phyloP scores from a whole-genome alignment of 176 grass and related monocot species.

The Zea mays region DNA sequence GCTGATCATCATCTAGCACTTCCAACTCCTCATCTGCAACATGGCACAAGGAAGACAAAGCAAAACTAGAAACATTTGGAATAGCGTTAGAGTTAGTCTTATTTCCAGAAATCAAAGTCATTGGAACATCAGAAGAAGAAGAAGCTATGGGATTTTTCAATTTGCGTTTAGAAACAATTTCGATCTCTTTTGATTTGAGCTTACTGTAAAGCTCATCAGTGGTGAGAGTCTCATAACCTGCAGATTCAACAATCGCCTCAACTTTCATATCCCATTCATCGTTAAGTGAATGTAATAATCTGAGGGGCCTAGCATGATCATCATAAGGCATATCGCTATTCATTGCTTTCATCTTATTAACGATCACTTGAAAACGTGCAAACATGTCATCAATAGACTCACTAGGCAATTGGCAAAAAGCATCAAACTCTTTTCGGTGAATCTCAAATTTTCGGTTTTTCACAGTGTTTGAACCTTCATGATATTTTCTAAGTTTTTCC shows the following conservation, averaged over 20 bases:
- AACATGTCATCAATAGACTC: not conserved
- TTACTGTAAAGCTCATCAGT: slow-evolving; percentile 17
- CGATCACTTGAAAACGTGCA: not conserved
- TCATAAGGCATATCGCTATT: not conserved
- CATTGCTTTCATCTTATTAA: not conserved
- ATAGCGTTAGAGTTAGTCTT: not conserved
- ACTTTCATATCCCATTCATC: not conserved
- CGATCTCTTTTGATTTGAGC: slow-evolving; percentile 20
- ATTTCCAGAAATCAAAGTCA: not conserved
- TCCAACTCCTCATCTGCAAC: slow-evolving; percentile 10
- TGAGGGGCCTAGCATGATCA: slow-evolving; percentile 9
- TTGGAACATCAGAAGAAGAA: not conserved
- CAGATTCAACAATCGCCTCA: not conserved
- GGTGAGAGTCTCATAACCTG: not conserved
- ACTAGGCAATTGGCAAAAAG: not conserved
- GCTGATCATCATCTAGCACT: slow-evolving; percentile 7
- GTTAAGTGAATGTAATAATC: not conserved
- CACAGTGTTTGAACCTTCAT: not conserved
- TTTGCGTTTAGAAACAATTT: not conserved
- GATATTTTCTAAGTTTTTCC: not conserved
- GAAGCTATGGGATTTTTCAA: not conserved
- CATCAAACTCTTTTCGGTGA: not conserved
- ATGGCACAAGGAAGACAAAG: not conserved
- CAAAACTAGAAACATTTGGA: not conserved
- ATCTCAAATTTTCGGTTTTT: not conserved